Evolutionary conservation across 225 moss, liverwort and hornwort species (phyloP).

Genomic region (Straminergon stramineum): DNA sequence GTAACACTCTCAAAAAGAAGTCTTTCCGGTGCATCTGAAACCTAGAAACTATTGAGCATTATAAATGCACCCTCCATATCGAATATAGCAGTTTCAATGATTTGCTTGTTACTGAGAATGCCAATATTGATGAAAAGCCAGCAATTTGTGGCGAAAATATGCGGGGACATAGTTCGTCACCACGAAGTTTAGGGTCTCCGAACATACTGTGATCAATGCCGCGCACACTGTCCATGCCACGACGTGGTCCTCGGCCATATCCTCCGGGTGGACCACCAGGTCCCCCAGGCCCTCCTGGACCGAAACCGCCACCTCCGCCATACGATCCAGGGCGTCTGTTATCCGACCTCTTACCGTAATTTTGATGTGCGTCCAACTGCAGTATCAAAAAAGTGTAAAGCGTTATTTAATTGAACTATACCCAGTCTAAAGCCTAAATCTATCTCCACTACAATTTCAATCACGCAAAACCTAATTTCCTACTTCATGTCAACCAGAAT

Average conservation of each 20-base stretch:
- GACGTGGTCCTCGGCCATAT: slow-evolving; percentile 25
- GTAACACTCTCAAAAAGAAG: not conserved
- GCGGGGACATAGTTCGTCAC: not conserved
- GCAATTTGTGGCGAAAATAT: not conserved
- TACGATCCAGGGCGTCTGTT: slow-evolving; percentile 22
- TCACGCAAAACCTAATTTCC: not conserved
- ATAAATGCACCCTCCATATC: not conserved
- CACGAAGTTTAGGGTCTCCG: not conserved
- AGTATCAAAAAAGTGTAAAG: not conserved
- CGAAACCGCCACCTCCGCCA: slow-evolving; percentile 22
- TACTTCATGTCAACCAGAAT: not conserved
- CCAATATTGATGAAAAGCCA: not conserved
- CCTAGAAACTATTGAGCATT: not conserved
- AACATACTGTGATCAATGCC: slow-evolving; percentile 48
- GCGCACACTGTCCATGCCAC: slow-evolving; percentile 40
- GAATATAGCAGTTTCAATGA: not conserved
- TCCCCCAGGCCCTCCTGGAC: slow-evolving; percentile 41
- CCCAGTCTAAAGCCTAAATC: not conserved
- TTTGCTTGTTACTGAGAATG: not conserved
- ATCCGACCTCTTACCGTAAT: slow-evolving; percentile 36
- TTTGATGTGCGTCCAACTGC: slow-evolving; percentile 45
- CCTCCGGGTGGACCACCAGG: slow-evolving; percentile 37
- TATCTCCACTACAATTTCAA: not conserved
- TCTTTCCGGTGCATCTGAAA: not conserved
- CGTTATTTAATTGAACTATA: not conserved